Percentiles rank a stretch among this genome's conserved stretches.
Conservation (phyloP, 2,329 filamentous ascomycete species). For the Helicocarpus griseus region DNA sequence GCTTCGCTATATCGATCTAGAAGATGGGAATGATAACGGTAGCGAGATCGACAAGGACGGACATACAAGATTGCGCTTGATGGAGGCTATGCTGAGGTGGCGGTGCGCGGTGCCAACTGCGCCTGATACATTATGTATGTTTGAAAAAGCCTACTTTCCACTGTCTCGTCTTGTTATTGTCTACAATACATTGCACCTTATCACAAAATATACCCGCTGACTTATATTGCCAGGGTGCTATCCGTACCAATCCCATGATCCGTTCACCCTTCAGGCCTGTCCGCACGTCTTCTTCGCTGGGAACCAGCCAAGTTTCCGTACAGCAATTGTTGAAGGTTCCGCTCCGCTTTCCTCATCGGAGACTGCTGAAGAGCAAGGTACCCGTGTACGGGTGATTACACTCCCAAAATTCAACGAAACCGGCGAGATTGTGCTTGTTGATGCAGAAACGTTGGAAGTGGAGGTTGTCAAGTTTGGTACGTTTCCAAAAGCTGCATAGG, state of each 20-base stretch:
- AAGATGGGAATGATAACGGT: conserved; percentile 17
- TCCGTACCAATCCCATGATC: conserved; percentile 88
- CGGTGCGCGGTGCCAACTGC: conserved; percentile 84
- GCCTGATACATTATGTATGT: conserved; percentile 84
- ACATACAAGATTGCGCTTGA: conserved; percentile 70
- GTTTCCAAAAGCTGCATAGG: conserved; percentile 1
- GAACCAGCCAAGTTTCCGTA: conserved; percentile 70
- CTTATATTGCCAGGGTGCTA: conserved; percentile 62
- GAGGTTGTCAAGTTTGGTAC: conserved; percentile 53
- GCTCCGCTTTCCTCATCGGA: conserved; percentile 18
- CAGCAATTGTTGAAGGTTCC: conserved; percentile 49
- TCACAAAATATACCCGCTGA: conserved; percentile 10
- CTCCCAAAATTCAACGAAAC: conserved; percentile 74
- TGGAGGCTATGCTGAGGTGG: conserved; percentile 93
- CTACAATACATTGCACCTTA: neutral
- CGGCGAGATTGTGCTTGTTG: conserved; percentile 70
- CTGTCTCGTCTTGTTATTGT: neutral
- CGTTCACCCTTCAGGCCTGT: conserved; percentile 73
- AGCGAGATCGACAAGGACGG: conserved; percentile 32
- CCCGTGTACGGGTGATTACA: conserved; percentile 64
- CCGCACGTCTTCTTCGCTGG: conserved; percentile 89
- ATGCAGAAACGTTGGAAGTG: conserved; percentile 74
- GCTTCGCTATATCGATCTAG: conserved; percentile 69
- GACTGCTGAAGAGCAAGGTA: conserved; percentile 25
- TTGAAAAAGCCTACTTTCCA: neutral